Evolutionary conservation across 2,329 filamentous ascomycete species (phyloP), one percentile per base, ranked within the genome.

Genomic region (Peltaster fructicola): DNA sequence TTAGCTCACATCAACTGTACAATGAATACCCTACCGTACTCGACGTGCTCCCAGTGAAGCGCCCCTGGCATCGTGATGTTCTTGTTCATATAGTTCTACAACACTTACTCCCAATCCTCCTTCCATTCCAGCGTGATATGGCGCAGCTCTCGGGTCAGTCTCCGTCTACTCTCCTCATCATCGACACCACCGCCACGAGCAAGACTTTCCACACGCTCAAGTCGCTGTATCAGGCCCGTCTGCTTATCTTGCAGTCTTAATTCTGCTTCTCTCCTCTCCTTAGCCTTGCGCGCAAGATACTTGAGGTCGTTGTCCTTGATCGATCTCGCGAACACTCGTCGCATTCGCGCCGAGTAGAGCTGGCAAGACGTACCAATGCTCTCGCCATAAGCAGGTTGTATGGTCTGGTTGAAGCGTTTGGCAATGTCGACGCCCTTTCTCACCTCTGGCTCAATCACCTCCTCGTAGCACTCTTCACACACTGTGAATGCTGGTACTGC

Each of bases 381-480:
- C 37, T 57, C 51, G 0, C 56, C 45, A 3, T 63, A 58, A 4
- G 75, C 50, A 8, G 61, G 58, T 34, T 69, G 64, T 13, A 68
- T 59, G 8, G 65, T 59, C 28, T 63, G 60, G 33, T 67, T 69
- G 37, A 88, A 77, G 35, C 73, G 66, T 10, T 63, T 54, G 7
- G 75, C 70, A 13, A 84, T 57, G 1, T 63, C 53, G 19, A 52
- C 54, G 18, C 61, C 51, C 3, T 61, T 55, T 15, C 61, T 56
- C 2, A 73, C 52, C 24, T 69, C 57, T 1, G 82, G 81, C 50
- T 65, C 68, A n/a, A 92, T 68, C 1, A 80, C 65, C 12, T 80
- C 71, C 9, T 79, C 67, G 45, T 77, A 92, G 48, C 84, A 95
- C 48, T 85, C 79, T 35, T 77, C 70, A 50, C 84, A 95, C 4